phyloP scores from a whole-genome alignment of 352 stramenopile species.

The Saprolegnia diclina region DNA sequence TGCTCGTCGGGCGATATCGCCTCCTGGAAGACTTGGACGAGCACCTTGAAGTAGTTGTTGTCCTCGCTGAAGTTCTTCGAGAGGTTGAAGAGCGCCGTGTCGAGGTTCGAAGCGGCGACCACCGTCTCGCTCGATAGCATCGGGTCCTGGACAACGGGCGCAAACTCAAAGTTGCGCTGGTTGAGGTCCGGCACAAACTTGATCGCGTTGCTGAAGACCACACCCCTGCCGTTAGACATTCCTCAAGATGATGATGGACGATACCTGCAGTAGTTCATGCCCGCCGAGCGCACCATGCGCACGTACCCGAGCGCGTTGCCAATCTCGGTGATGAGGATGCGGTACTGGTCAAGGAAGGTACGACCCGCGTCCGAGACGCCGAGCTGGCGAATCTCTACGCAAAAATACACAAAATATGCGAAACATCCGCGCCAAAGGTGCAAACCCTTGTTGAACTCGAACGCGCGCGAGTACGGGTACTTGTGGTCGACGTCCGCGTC shows the following conservation, averaged over 20 bases:
- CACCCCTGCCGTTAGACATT: not conserved
- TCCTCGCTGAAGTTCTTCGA: constrained; percentile 88
- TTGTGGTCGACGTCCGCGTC: constrained; percentile 87
- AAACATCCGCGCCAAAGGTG: constrained; percentile 22
- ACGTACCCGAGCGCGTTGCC: constrained; percentile 92
- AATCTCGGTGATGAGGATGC: constrained; percentile 89
- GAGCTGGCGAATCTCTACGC: constrained; percentile 70
- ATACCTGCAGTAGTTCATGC: constrained; percentile 83
- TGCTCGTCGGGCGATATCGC: constrained; percentile 82
- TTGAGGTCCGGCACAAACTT: constrained; percentile 90
- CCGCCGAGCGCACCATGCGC: constrained; percentile 88
- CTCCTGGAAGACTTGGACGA: constrained; percentile 85
- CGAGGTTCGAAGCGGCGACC: constrained; percentile 77
- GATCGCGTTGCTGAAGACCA: constrained; percentile 75
- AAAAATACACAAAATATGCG: not conserved
- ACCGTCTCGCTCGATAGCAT: constrained; percentile 75
- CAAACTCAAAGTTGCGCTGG: constrained; percentile 76
- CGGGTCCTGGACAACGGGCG: not conserved
- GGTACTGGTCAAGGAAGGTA: constrained; percentile 88
- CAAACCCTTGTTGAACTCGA: constrained; percentile 87
- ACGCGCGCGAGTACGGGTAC: constrained; percentile 89
- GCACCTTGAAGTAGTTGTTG: constrained; percentile 91
- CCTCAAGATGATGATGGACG: not conserved
- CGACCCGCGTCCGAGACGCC: constrained; percentile 80
- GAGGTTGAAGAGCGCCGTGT: constrained; percentile 81